These are phyloP conservation scores for Colletotrichum eremochloae DNA, from an alignment of 2,329 filamentous ascomycete species.

Conservation along the genomic window DNA sequence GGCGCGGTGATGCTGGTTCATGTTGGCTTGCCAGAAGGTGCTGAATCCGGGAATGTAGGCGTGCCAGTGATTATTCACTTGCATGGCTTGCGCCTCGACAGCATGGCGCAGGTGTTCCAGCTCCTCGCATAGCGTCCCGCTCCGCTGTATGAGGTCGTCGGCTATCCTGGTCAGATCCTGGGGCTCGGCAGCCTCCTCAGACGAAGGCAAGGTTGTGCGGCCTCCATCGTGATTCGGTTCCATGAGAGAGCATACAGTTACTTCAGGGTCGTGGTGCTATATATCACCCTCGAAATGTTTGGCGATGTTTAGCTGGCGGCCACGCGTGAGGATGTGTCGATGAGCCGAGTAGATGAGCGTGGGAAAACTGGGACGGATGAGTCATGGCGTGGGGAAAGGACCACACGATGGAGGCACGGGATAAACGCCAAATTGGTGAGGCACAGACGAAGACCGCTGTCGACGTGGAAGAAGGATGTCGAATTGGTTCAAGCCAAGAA, in stretches of 20 bases:
- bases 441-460: not conserved
- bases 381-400: conserved; percentile 6
- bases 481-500: not conserved
- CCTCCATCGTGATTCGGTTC: not conserved
- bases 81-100: conserved; percentile 9
- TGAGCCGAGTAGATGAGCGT: not conserved
- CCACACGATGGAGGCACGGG: not conserved
- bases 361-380: conserved; percentile 6
- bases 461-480: no score
- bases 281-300: not conserved
- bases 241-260: not conserved
- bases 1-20: conserved; percentile 19
- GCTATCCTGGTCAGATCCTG: conserved; percentile 13
- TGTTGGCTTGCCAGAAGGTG: conserved; percentile 31
- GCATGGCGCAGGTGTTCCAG: conserved; percentile 18
- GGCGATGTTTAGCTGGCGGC: not conserved
- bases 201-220: not conserved
- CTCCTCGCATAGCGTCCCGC: conserved; percentile 19
- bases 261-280: no score
- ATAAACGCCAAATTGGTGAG: not conserved
- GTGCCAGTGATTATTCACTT: conserved; percentile 36
- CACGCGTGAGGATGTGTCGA: not conserved
- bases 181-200: not conserved
- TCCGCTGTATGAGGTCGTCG: conserved; percentile 16
- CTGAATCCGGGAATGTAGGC: conserved; percentile 36